Evolutionary conservation across 495 filamentous ascomycete species (phyloP).

Genomic region (Halenospora varia): DNA sequence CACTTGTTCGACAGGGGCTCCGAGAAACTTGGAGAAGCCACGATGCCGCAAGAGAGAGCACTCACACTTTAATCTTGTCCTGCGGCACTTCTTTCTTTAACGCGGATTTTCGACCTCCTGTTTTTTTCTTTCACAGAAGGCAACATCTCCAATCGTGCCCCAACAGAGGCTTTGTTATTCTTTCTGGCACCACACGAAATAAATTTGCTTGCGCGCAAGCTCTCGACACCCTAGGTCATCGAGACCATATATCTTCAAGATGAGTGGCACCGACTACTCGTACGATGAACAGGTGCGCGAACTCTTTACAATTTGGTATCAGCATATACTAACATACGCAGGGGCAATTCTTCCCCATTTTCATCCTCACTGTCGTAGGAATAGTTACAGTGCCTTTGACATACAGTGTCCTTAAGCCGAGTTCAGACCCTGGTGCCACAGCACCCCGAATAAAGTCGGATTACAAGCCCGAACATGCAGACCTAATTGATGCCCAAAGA

Average conservation of each 20-base stretch:
- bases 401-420: constrained; percentile 75
- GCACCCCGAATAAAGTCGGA: constrained; percentile 54
- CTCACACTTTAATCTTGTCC: not conserved
- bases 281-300: constrained; percentile 82
- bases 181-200: not conserved
- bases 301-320: not conserved
- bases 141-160: not conserved
- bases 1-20: too few relatives aligned
- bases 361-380: constrained; percentile 84
- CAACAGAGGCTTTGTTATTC: not conserved
- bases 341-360: constrained; percentile 99
- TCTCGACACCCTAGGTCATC: constrained; percentile 2
- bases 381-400: constrained; percentile 90
- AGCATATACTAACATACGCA: constrained; percentile 31
- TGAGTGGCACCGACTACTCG: constrained; percentile 70
- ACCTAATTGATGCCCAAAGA: constrained; percentile 79
- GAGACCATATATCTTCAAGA: constrained; percentile 22
- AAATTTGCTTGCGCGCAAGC: constrained; percentile 16
- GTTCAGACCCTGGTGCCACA: constrained; percentile 58
- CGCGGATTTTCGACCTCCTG: not conserved
- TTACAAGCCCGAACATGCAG: constrained; percentile 77
- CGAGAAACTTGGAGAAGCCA: not conserved
- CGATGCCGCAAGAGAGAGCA: not conserved
- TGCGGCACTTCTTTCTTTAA: not conserved
- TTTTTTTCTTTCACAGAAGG: not conserved